Percentiles rank a stretch among this genome's conserved stretches.
Evolutionary conservation across 148 eudicot species (phyloP).

Genomic region (Talinum fruticosum): DNA sequence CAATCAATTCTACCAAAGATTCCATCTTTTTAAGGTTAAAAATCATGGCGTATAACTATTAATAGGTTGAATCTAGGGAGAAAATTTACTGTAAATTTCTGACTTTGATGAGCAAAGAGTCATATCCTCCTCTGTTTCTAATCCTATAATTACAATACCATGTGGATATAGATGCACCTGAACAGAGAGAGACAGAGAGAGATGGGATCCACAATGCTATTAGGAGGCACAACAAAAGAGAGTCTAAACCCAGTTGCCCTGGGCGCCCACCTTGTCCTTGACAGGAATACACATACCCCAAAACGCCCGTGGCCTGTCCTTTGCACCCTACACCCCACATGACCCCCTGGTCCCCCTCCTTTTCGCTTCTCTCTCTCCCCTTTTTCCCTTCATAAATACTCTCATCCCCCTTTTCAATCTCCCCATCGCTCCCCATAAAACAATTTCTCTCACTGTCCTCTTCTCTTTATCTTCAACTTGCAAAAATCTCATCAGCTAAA

Average conservation of each 20-base stretch:
- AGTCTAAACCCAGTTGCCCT: constrained; percentile 31
- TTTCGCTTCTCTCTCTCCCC: background rate
- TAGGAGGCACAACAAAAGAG: constrained; percentile 37
- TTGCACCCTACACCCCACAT: constrained; percentile 35
- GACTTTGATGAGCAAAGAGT: background rate
- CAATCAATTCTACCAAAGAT: background rate
- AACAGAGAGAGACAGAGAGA: constrained; percentile 20
- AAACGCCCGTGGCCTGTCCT: constrained; percentile 43
- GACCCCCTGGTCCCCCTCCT: constrained; percentile 17
- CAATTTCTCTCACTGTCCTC: background rate
- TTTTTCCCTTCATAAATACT: constrained; percentile 44
- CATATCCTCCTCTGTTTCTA: background rate
- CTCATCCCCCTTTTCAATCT: constrained; percentile 30
- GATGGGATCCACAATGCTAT: constrained; percentile 39
- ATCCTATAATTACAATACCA: constrained; percentile 6
- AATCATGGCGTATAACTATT: background rate
- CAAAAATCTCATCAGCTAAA: background rate
- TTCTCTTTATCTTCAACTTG: background rate
- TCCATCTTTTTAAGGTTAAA: background rate
- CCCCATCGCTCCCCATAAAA: constrained; percentile 25
- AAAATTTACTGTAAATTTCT: background rate
- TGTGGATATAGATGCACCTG: constrained; percentile 16
- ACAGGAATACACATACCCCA: constrained; percentile 23
- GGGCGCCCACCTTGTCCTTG: constrained; percentile 44
- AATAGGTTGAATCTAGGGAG: background rate